Evolutionary conservation across 192 early-diverging fungal species (phyloP).

Genomic region (Coemansia umbellata): DNA sequence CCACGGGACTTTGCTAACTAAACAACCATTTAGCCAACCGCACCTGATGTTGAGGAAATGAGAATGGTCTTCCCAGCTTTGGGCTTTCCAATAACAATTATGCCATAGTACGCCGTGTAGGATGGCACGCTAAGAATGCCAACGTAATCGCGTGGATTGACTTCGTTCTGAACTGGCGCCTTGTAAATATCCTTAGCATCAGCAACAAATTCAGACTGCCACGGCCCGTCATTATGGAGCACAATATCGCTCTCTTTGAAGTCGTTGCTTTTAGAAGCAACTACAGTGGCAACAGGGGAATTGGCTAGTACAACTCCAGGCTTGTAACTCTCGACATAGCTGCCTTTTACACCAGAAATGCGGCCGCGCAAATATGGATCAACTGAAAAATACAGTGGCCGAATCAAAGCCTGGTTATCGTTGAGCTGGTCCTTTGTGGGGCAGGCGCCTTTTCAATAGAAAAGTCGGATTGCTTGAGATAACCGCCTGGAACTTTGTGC

Average conservation of each 20-base stretch:
- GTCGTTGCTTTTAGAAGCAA: conserved; percentile 58
- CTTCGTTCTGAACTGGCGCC: conserved; percentile 2
- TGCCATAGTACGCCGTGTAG: conserved; percentile 69
- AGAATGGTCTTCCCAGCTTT: conserved; percentile 80
- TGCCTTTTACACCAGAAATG: conserved; percentile 37
- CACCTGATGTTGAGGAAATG: conserved; percentile 74
- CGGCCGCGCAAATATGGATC: conserved; percentile 74
- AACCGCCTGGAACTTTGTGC: too few relatives aligned
- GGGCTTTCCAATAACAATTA: conserved; percentile 63
- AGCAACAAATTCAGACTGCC: conserved; percentile 57
- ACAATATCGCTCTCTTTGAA: conserved; percentile 63
- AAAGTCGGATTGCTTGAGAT: conserved; percentile 4
- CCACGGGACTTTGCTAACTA: conserved; percentile 76
- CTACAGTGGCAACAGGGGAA: conserved; percentile 59
- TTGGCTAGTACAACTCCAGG: conserved; percentile 60
- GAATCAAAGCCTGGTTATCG: conserved; percentile 45
- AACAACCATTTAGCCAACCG: conserved; percentile 71
- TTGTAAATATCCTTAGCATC: conserved; percentile 15
- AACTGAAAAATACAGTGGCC: conserved; percentile 64
- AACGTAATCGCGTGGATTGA: conserved; percentile 10
- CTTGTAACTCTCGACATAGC: conserved; percentile 54
- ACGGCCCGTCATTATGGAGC: conserved; percentile 53
- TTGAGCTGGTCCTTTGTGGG: conserved; percentile 24
- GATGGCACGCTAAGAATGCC: conserved; percentile 76
- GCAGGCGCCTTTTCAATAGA: conserved; percentile 1